A percentile compares a stretch with the other conserved stretches of the same genome.
phyloP scores from a whole-genome alignment of 139 green algal genomes.

The Chlamydomonas applanata region DNA sequence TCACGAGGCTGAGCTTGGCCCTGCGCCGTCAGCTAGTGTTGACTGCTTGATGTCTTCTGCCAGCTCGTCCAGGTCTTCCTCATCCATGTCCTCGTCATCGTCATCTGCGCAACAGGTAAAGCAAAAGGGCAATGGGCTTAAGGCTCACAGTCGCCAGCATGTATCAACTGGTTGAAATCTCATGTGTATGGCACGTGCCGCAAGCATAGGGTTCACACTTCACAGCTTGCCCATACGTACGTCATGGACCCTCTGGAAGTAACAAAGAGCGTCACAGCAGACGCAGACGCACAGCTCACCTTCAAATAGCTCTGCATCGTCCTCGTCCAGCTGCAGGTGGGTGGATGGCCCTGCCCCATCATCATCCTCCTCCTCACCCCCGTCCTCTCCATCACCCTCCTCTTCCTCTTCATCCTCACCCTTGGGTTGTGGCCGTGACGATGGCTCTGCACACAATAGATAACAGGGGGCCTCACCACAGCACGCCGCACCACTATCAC shows the following conservation, averaged over 20 bases:
- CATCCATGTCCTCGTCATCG: constrained; percentile 23
- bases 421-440: background rate
- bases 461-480: background rate
- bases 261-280: background rate
- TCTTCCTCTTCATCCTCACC: constrained; percentile 16
- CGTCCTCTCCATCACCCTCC: constrained; percentile 23
- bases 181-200: background rate
- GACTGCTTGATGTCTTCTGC: background rate
- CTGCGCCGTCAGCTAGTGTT: too few relatives aligned
- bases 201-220: background rate
- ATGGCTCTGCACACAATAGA: constrained; percentile 17
- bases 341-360: constrained; percentile 14
- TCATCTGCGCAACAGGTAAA: constrained; percentile 12
- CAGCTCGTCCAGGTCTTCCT: constrained; percentile 27
- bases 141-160: constrained; percentile 8
- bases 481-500: background rate
- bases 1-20: too few relatives aligned
- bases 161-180: constrained; percentile 1
- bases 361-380: constrained; percentile 24
- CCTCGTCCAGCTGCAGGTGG: constrained; percentile 20
- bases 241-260: background rate
- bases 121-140: too few relatives aligned
- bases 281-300: constrained; percentile 6
- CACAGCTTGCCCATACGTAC: background rate
- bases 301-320: constrained; percentile 28